Conservation (phyloP, 129 eudicot species). For the Helianthus annuus region HanXRQr2.0-SUNRISE NC_035443.2:14157957-14158456, state of each 20-base stretch:
- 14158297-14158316: constrained; percentile 21
- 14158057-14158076: too few relatives aligned
- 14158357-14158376: constrained; percentile 21
- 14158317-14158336: constrained; percentile 19
- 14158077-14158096: constrained; percentile 9
- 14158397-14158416: background rate
- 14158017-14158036: background rate
- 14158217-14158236: constrained; percentile 9
- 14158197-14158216: background rate
- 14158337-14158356: background rate
- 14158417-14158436: background rate
- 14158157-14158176: constrained; percentile 7
- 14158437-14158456: constrained; percentile 13
- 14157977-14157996: background rate
- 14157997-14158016: constrained; percentile 22
- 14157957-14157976: constrained; percentile 2
- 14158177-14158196: background rate
- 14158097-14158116: background rate
- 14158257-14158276: background rate
- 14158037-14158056: background rate
- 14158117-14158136: too few relatives aligned
- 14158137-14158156: background rate
- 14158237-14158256: background rate
- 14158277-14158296: background rate
- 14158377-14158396: constrained; percentile 17